Percentiles rank a stretch among this genome's conserved stretches.
phyloP scores from a whole-genome alignment of 2,329 filamentous ascomycete species.

The Grosmannia serpens region DNA sequence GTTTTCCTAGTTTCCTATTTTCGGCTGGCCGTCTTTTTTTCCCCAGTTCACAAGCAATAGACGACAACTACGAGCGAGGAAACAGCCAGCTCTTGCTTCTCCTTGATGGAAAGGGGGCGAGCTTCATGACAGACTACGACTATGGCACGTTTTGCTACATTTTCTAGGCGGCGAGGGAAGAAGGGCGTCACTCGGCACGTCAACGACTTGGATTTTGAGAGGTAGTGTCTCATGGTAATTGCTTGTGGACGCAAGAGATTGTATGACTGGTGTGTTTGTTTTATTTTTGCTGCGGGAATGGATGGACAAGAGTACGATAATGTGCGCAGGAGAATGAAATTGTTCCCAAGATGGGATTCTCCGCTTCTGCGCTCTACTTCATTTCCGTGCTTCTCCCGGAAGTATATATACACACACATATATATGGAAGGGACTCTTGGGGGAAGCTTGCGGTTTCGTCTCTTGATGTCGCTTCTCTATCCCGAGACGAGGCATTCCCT shows the following conservation, averaged over 20 bases:
- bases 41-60: slow-evolving; percentile 8
- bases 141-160: slow-evolving; percentile 1
- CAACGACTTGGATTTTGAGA: neutral
- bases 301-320: neutral
- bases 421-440: neutral
- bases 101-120: slow-evolving; percentile 6
- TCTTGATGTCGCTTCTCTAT: neutral
- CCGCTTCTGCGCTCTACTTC: neutral
- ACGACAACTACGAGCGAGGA: slow-evolving; percentile 7
- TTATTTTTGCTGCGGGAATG: neutral
- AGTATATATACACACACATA: neutral
- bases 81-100: slow-evolving; percentile 5
- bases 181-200: neutral
- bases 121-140: slow-evolving; percentile 11
- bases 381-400: neutral
- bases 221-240: neutral
- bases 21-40: slow-evolving; percentile 10
- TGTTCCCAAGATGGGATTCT: neutral
- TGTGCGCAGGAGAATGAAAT: neutral
- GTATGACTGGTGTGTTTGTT: slow-evolving; percentile 1
- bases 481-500: neutral
- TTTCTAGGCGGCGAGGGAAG: neutral
- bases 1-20: neutral
- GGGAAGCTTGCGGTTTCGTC: neutral
- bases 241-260: slow-evolving; percentile 1